A percentile compares a stretch with the other conserved stretches of the same genome.
phyloP scores from a whole-genome alignment of 306 rosid genomes.

The Dalbergia oliveri region DNA sequence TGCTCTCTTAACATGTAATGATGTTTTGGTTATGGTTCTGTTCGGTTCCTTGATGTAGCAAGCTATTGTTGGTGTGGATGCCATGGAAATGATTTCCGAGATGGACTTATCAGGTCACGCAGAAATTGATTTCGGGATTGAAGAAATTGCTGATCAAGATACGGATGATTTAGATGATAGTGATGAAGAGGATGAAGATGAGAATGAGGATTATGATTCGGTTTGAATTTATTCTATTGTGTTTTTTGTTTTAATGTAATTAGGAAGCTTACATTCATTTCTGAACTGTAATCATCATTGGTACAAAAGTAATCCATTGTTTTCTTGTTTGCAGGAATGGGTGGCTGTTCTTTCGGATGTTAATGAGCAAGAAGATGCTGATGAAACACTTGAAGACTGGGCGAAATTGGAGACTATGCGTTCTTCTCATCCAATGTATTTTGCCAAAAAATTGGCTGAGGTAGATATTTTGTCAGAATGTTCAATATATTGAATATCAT shows the following conservation, averaged over 20 bases:
- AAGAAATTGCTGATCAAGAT: conserved; percentile 85
- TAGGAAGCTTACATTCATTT: conserved; percentile 35
- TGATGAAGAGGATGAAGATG: conserved; percentile 59
- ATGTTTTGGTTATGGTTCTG: conserved; percentile 28
- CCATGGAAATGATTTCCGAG: conserved; percentile 84
- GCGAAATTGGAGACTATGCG: conserved; percentile 89
- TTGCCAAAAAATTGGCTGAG: conserved; percentile 91
- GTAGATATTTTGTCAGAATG: conserved; percentile 54
- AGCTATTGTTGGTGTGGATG: conserved; percentile 89
- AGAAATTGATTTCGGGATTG: conserved; percentile 87
- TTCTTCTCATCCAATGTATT: conserved; percentile 89
- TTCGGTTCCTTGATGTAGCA: conserved; percentile 70
- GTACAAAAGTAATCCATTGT: conserved; percentile 32
- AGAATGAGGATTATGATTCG: conserved; percentile 67
- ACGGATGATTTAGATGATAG: conserved; percentile 62
- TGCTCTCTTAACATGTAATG: conserved; percentile 21
- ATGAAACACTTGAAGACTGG: conserved; percentile 86
- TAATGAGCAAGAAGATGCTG: conserved; percentile 67
- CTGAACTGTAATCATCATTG: conserved; percentile 28
- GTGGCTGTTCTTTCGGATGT: conserved; percentile 79
- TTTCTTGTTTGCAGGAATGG: conserved; percentile 82
- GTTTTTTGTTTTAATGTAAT: conserved; percentile 20
- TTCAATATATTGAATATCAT: neutral
- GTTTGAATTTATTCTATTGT: conserved; percentile 50
- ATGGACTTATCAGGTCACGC: conserved; percentile 84